A percentile compares a stretch with the other conserved stretches of the same genome.
phyloP scores from a whole-genome alignment of 1,139 yeast genomes.

The Candida labiduridarum region DNA sequence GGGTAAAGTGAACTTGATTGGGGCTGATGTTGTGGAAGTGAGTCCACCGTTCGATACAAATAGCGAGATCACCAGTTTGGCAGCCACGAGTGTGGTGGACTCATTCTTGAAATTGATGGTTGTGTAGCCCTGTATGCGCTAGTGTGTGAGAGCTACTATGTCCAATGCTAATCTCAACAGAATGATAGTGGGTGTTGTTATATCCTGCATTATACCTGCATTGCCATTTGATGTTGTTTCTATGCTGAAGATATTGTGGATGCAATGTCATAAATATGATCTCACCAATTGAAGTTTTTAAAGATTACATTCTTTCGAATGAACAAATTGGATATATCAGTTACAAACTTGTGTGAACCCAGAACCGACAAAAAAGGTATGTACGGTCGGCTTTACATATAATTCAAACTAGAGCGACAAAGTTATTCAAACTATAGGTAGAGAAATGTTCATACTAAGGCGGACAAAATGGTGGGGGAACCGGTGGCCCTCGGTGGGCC shows the following conservation, averaged over 20 bases:
- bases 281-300: background rate
- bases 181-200: constrained; percentile 39
- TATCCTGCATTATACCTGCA: constrained; percentile 45
- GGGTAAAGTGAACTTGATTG: constrained; percentile 59
- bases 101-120: constrained; percentile 50
- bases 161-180: constrained; percentile 39
- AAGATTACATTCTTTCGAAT: too few relatives aligned
- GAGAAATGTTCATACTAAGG: too few relatives aligned
- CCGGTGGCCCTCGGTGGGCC: too few relatives aligned
- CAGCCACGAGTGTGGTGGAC: constrained; percentile 58
- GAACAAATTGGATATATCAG: too few relatives aligned
- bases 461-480: too few relatives aligned
- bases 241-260: constrained; percentile 35
- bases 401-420: too few relatives aligned
- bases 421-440: too few relatives aligned
- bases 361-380: too few relatives aligned
- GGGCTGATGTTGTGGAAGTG: constrained; percentile 81
- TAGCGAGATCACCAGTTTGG: constrained; percentile 51
- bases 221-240: constrained; percentile 48
- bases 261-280: constrained; percentile 12
- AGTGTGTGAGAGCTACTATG: too few relatives aligned
- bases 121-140: background rate
- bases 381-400: too few relatives aligned
- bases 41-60: constrained; percentile 70
- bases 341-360: too few relatives aligned